Evolutionary conservation across 2,329 filamentous ascomycete species (phyloP).

Genomic region (Lecanosticta acicola): DNA sequence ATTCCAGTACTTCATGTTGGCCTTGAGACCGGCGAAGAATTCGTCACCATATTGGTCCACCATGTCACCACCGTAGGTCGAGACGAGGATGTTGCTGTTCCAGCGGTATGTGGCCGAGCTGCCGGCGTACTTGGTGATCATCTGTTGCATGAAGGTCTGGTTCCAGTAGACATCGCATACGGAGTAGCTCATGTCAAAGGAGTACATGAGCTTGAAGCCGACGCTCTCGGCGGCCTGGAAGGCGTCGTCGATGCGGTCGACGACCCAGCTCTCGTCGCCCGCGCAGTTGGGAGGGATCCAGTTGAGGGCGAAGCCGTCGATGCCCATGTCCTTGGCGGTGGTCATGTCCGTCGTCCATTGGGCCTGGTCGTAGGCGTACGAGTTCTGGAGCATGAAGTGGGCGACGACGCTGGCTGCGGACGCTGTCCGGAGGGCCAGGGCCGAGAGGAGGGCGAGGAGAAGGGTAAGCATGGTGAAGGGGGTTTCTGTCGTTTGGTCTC

Average conservation of each 20-base stretch:
- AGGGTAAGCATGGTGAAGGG: conserved; percentile 15
- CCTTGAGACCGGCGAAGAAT: conserved; percentile 34
- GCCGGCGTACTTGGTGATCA: conserved; percentile 30
- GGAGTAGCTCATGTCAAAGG: conserved; percentile 37
- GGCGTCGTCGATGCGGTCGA: conserved; percentile 34
- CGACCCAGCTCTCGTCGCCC: conserved; percentile 28
- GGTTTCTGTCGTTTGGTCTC: conserved; percentile 3
- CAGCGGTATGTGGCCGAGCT: conserved; percentile 33
- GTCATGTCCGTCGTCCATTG: conserved; percentile 34
- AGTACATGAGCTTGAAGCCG: conserved; percentile 35
- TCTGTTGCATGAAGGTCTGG: conserved; percentile 33
- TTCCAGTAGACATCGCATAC: conserved; percentile 35
- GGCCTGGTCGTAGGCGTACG: conserved; percentile 31
- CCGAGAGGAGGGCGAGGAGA: conserved; percentile 20
- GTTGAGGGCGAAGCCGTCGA: conserved; percentile 37
- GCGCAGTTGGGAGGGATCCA: conserved; percentile 35
- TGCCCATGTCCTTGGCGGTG: conserved; percentile 31
- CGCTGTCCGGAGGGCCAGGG: conserved; percentile 22
- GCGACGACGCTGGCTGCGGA: conserved; percentile 32
- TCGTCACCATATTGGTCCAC: conserved; percentile 32
- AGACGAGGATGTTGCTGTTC: conserved; percentile 36
- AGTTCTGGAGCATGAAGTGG: conserved; percentile 35
- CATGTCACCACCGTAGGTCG: conserved; percentile 33
- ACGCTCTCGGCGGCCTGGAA: conserved; percentile 31
- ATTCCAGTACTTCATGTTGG: conserved; percentile 26